Evolutionary conservation across 129 eudicot species (phyloP).

Genomic region (Glebionis coronaria): DNA sequence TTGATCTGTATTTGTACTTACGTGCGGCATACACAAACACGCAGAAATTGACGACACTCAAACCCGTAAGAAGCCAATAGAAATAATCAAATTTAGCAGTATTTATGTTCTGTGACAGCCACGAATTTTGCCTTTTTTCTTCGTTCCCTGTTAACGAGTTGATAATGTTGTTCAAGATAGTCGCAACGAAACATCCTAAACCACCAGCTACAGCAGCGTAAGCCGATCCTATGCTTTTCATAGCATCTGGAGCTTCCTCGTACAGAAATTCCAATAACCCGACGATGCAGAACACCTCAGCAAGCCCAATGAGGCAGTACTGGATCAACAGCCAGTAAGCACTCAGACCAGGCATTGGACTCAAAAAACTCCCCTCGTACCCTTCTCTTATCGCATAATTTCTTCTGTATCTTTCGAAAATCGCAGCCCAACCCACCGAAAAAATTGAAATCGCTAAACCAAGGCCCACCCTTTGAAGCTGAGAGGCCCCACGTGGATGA

Average conservation of each 20-base stretch:
- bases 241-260: slow-evolving; percentile 96
- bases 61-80: slow-evolving; percentile 77
- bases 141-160: slow-evolving; percentile 56
- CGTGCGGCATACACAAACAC: slow-evolving; percentile 60
- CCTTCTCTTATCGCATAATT: slow-evolving; percentile 68
- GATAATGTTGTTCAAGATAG: slow-evolving; percentile 63
- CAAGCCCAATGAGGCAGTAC: slow-evolving; percentile 87
- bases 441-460: slow-evolving; percentile 79
- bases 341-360: slow-evolving; percentile 74
- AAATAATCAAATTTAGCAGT: slow-evolving; percentile 77
- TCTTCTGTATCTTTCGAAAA: slow-evolving; percentile 85
- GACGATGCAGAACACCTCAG: slow-evolving; percentile 87
- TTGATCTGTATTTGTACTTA: slow-evolving; percentile 62
- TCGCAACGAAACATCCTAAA: slow-evolving; percentile 81
- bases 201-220: slow-evolving; percentile 97
- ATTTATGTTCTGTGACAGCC: slow-evolving; percentile 94
- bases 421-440: slow-evolving; percentile 87
- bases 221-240: slow-evolving; percentile 94
- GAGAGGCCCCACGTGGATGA: slow-evolving; percentile 95
- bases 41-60: slow-evolving; percentile 63
- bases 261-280: slow-evolving; percentile 84
- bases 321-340: slow-evolving; percentile 92
- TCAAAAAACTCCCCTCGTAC: slow-evolving; percentile 67
- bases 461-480: slow-evolving; percentile 91
- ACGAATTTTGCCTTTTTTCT: slow-evolving; percentile 41